Conservation (phyloP, 257 asterid species). For the Solanum sejunctum region DNA sequence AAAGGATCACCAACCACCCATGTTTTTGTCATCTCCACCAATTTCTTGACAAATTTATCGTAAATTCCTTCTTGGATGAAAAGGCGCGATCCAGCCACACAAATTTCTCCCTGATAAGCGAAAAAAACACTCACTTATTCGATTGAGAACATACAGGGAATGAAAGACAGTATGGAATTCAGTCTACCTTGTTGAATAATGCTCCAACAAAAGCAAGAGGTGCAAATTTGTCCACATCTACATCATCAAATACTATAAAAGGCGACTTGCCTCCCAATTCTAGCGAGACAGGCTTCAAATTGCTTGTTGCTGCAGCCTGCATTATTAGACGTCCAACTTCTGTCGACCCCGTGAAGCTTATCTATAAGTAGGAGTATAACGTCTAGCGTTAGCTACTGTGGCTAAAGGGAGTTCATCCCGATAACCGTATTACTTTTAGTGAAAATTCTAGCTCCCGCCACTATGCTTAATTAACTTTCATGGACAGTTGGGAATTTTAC, state of each 20-base stretch:
- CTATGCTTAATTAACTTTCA: background rate
- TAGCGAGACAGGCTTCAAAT: conserved; percentile 27
- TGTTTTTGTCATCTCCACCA: conserved; percentile 13
- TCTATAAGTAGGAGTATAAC: background rate
- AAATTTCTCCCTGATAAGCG: conserved; percentile 18
- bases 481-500: background rate
- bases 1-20: conserved; percentile 37
- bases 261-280: conserved; percentile 36
- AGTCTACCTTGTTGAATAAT: conserved; percentile 17
- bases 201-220: conserved; percentile 13
- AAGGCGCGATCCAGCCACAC: conserved; percentile 33
- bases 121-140: background rate
- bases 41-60: conserved; percentile 13
- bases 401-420: background rate
- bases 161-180: background rate
- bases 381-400: background rate
- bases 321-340: conserved; percentile 27
- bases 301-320: conserved; percentile 36
- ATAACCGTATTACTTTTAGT: no score
- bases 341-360: conserved; percentile 33
- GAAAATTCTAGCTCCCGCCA: background rate
- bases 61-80: conserved; percentile 31
- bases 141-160: background rate
- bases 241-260: conserved; percentile 24
- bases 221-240: conserved; percentile 17